These are phyloP conservation scores for Haplographium delicatum DNA, from an alignment of 495 filamentous ascomycete species.

Conservation along the genomic window DNA sequence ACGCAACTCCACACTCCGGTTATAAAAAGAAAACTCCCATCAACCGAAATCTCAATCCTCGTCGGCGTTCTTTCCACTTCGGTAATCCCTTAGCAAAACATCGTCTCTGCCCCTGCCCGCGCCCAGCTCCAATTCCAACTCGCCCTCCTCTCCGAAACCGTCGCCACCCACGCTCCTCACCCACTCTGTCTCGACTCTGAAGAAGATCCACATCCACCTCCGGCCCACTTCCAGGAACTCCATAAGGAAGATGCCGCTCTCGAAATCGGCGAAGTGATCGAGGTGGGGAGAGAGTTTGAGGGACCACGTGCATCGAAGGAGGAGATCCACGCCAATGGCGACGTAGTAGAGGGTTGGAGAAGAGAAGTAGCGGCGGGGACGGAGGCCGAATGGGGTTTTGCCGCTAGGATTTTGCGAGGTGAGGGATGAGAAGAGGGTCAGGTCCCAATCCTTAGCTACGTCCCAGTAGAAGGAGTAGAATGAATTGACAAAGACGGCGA, in stretches of 20 bases:
- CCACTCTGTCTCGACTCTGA: slow-evolving; percentile 91
- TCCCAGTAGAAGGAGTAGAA: slow-evolving; percentile 98
- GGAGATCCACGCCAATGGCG: slow-evolving; percentile 71
- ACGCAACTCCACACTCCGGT: too few relatives aligned
- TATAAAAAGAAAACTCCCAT: too few relatives aligned
- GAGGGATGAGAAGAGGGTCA: slow-evolving; percentile 62
- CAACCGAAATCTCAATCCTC: slow-evolving; percentile 9
- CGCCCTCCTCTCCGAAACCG: not conserved
- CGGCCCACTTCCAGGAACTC: slow-evolving; percentile 80
- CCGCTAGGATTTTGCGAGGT: not conserved
- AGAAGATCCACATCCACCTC: slow-evolving; percentile 96
- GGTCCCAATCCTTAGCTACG: slow-evolving; percentile 92
- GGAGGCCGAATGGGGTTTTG: slow-evolving; percentile 60
- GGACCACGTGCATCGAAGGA: slow-evolving; percentile 84
- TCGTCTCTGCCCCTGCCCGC: slow-evolving; percentile 22
- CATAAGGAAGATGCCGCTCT: slow-evolving; percentile 79
- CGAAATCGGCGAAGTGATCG: slow-evolving; percentile 75
- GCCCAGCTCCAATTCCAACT: too few relatives aligned
- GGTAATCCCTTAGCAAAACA: slow-evolving; percentile 17
- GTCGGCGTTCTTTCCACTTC: not conserved
- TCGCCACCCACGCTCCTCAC: slow-evolving; percentile 12
- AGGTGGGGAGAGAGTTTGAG: slow-evolving; percentile 77
- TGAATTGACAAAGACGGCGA: slow-evolving; percentile 69
- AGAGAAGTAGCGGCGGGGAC: slow-evolving; percentile 65
- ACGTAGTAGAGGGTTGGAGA: slow-evolving; percentile 70